These are phyloP conservation scores for Rhizoclosmatium globosum DNA, from an alignment of 192 early-diverging fungal species.

Conservation along the genomic window DNA sequence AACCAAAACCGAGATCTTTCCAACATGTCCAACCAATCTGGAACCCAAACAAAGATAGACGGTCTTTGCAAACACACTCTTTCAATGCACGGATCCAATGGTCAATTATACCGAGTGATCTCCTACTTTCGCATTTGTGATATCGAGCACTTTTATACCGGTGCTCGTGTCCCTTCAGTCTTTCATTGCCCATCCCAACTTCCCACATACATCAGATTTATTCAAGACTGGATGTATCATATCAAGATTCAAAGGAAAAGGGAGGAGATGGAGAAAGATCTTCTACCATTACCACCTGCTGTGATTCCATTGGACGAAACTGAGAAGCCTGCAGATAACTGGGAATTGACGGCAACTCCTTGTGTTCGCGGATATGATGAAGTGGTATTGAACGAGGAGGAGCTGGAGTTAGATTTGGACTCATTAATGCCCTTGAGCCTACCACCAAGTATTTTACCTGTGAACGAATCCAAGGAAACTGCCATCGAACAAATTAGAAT, in stretches of 20 bases:
- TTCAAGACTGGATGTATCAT: background rate
- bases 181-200: conserved; percentile 4
- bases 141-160: background rate
- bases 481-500: background rate
- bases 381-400: background rate
- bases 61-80: conserved; percentile 6
- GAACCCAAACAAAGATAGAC: background rate
- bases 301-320: background rate
- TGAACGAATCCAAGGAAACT: background rate
- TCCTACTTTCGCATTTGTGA: background rate
- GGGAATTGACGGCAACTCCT: background rate
- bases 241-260: background rate
- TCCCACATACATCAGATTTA: background rate
- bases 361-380: background rate
- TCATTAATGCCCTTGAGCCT: background rate
- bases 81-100: background rate
- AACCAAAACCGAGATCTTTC: background rate
- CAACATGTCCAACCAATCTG: background rate
- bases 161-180: background rate
- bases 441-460: conserved; percentile 1
- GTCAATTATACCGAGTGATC: conserved; percentile 10
- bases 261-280: background rate
- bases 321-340: background rate
- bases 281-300: background rate
- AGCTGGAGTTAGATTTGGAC: background rate